phyloP scores from a whole-genome alignment of 495 filamentous ascomycete genomes.

The Penicillium atrosanguineum region DNA sequence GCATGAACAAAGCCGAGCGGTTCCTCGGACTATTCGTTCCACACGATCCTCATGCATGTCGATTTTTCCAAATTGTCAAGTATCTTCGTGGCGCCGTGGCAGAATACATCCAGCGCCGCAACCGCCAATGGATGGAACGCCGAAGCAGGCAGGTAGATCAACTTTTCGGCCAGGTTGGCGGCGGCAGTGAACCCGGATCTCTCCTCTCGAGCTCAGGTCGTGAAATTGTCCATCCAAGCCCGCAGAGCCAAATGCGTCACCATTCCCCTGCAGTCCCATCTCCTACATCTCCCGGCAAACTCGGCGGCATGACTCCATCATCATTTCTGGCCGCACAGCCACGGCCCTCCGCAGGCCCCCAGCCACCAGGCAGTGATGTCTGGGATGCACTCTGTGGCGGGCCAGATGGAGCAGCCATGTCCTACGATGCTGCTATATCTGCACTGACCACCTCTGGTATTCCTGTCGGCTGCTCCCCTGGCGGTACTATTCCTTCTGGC shows the following conservation, averaged over 20 bases:
- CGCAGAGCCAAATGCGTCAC: constrained; percentile 11
- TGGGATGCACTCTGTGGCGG: constrained; percentile 34
- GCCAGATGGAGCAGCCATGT: constrained; percentile 24
- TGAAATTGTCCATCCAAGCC: constrained; percentile 10
- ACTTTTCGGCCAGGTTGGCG: constrained; percentile 39
- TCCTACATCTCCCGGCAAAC: constrained; percentile 29
- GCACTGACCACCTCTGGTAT: constrained; percentile 48
- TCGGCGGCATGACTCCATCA: constrained; percentile 7
- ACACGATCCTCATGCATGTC: constrained; percentile 61
- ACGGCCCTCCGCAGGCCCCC: constrained; percentile 7
- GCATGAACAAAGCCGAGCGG: constrained; percentile 56
- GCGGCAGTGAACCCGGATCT: constrained; percentile 13
- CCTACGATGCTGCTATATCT: constrained; percentile 46
- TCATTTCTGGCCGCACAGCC: constrained; percentile 14
- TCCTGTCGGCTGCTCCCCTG: constrained; percentile 40
- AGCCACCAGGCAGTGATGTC: constrained; percentile 24
- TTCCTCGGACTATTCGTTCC: constrained; percentile 62
- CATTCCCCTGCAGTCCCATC: constrained; percentile 17
- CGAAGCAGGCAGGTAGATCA: constrained; percentile 41
- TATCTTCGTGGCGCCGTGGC: constrained; percentile 57
- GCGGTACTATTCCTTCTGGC: constrained; percentile 33
- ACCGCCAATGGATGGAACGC: constrained; percentile 35
- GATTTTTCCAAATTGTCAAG: constrained; percentile 62
- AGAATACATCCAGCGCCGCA: constrained; percentile 41
- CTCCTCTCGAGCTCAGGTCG: constrained; percentile 14